phyloP scores from a whole-genome alignment of 2,329 filamentous ascomycete species.

The Diplodia intermedia region DNA sequence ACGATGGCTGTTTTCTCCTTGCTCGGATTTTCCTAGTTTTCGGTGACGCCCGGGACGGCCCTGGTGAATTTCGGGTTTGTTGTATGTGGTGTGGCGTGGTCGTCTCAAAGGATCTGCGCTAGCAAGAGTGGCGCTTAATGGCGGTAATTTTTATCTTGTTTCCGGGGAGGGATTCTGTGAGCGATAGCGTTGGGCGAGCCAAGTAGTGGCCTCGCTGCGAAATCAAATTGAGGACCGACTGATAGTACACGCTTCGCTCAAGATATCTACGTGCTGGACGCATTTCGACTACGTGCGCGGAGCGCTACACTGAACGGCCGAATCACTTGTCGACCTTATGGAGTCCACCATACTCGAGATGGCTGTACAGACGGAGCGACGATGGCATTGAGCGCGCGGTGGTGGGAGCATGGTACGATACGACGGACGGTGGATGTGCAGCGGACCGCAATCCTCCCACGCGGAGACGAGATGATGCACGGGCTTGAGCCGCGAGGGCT shows the following conservation, averaged over 20 bases:
- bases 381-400: slow-evolving; percentile 15
- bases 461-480: slow-evolving; percentile 25
- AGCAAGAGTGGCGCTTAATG: slow-evolving; percentile 6
- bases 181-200: background rate
- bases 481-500: slow-evolving; percentile 6
- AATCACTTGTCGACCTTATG: no score
- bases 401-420: slow-evolving; percentile 13
- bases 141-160: slow-evolving; percentile 14
- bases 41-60: background rate
- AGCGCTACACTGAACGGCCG: no score
- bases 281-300: no score
- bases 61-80: background rate
- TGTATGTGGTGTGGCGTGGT: background rate
- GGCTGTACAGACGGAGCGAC: background rate
- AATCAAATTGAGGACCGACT: background rate
- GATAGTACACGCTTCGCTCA: background rate
- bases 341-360: no score
- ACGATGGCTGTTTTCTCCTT: background rate
- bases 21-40: background rate
- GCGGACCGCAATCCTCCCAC: slow-evolving; percentile 6
- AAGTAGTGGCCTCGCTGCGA: background rate
- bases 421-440: slow-evolving; percentile 9
- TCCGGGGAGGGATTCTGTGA: slow-evolving; percentile 13
- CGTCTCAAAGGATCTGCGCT: background rate
- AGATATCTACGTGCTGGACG: no score